Evolutionary conservation across 495 filamentous ascomycete species (phyloP), one percentile per base, ranked within the genome.

Genomic region (Penicillium cosmopolitanum): DNA sequence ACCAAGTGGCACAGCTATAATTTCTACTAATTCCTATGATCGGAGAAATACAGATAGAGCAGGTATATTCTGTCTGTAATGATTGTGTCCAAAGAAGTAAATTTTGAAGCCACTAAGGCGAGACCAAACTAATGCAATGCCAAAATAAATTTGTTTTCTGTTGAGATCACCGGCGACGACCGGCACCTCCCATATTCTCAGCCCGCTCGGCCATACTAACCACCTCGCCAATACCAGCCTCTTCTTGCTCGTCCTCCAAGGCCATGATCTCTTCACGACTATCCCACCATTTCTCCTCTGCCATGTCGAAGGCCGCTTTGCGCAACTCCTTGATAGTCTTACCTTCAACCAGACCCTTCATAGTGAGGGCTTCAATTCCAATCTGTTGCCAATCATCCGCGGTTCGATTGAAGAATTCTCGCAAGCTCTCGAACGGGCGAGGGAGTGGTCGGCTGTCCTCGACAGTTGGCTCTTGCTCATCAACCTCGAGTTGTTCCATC

Each of bases 241-340:
- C 93, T 75, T 97, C 93, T 73, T 97, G 94, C 75, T 96, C 93
- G 75, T 97, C 94, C 75, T 98, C 95, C 62, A 97, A 78, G 8
- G 87, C 90, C 57, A 87, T 89, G 60, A 98, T 90, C 76, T 98
- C 95, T 74, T 98, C 95, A 64, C 95, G 82, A 70, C 90, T 93
- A 79, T 97, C 95, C 95, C 95, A 98, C 95, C 95, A 98, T 69
- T 93, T 96, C 72, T 91, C 90, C 76, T 98, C 95, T 43, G 92
- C 92, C 56, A 88, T 79, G 62, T 90, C 86, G 69, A 97, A 98
- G 3, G 93, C 95, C 50, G 84, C 85, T 61, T 93, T 89, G 66
- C 93, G 90, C 58, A 97, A 82, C 77, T 97, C 95, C 78, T 98
- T 98, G 62, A 96, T 78, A 5, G 84, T 82, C 73, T 90, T 89